phyloP scores from a whole-genome alignment of 176 grass and related monocot genomes.

The Phoenix dactylifera region DNA sequence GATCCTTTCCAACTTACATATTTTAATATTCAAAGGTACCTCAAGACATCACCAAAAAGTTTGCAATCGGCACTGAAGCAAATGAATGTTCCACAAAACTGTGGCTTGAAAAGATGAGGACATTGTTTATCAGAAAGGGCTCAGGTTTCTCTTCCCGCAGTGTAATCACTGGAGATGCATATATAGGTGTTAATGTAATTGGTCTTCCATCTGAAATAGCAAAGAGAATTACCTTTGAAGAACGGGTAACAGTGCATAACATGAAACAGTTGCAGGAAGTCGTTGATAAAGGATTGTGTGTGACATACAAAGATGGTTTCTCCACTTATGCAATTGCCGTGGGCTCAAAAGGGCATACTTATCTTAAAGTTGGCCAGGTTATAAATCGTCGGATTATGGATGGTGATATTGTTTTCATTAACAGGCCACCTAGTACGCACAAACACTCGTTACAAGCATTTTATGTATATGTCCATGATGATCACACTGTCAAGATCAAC shows the following conservation, averaged over 20 bases:
- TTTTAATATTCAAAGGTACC: constrained; percentile 42
- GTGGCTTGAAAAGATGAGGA: constrained; percentile 90
- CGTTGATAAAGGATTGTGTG: constrained; percentile 66
- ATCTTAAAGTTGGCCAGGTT: constrained; percentile 70
- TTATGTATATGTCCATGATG: constrained; percentile 72
- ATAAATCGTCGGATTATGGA: constrained; percentile 71
- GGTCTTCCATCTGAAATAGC: constrained; percentile 87
- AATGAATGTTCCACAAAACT: constrained; percentile 60
- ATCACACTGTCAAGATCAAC: constrained; percentile 91
- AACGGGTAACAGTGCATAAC: constrained; percentile 66
- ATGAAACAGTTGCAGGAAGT: constrained; percentile 61
- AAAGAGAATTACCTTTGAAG: constrained; percentile 84
- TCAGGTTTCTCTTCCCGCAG: constrained; percentile 93
- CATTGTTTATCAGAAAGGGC: constrained; percentile 81
- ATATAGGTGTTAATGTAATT: constrained; percentile 69
- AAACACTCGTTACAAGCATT: constrained; percentile 94
- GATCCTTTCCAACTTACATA: not conserved
- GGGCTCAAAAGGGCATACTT: constrained; percentile 73
- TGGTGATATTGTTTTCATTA: constrained; percentile 88
- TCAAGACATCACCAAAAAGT: constrained; percentile 60
- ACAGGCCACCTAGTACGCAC: constrained; percentile 85
- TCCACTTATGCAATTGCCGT: constrained; percentile 72
- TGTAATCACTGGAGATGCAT: constrained; percentile 83
- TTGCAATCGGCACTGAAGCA: constrained; percentile 40
- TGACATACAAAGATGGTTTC: constrained; percentile 79